Evolutionary conservation across 2,329 filamentous ascomycete genomes (phyloP).

Genomic region (Purpureocillium takamizusanense): DNA sequence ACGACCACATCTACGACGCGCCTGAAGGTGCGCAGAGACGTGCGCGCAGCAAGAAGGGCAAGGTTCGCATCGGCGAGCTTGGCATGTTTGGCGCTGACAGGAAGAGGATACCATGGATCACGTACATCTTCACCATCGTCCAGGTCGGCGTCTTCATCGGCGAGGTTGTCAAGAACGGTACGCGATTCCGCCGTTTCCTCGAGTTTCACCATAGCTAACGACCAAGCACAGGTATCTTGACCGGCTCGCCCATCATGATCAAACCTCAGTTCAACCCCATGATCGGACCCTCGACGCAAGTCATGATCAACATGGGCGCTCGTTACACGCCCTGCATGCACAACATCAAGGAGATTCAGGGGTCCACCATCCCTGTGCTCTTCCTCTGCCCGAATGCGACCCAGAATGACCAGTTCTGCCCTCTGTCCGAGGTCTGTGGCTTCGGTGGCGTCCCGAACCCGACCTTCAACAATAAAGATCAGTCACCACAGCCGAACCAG

Average conservation of each 20-base stretch:
- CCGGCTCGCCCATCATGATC: constrained; percentile 68
- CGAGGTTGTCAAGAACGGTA: constrained; percentile 79
- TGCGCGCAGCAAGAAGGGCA: constrained; percentile 22
- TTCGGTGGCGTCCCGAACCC: constrained; percentile 68
- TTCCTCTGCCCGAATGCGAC: constrained; percentile 83
- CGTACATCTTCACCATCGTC: constrained; percentile 67
- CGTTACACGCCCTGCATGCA: constrained; percentile 94
- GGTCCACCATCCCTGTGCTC: constrained; percentile 33
- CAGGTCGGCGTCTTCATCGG: constrained; percentile 83
- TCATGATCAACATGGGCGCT: constrained; percentile 95
- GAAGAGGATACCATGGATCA: constrained; percentile 65
- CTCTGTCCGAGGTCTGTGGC: constrained; percentile 73
- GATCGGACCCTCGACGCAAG: constrained; percentile 86
- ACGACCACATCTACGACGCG: constrained; percentile 56
- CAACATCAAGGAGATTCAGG: constrained; percentile 58
- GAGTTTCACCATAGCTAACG: constrained; percentile 1
- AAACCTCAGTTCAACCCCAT: constrained; percentile 89
- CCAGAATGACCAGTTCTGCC: constrained; percentile 51
- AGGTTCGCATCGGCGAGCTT: constrained; percentile 47
- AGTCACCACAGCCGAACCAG: constrained; percentile 66
- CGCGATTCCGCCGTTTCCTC: constrained; percentile 23
- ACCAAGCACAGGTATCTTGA: constrained; percentile 53
- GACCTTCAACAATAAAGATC: constrained; percentile 39
- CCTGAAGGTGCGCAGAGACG: constrained; percentile 21
- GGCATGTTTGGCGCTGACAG: constrained; percentile 48